Evolutionary conservation across 1,284 basidiomycete species (phyloP).

Genomic region (Exobasidium cylindrosporum): DNA sequence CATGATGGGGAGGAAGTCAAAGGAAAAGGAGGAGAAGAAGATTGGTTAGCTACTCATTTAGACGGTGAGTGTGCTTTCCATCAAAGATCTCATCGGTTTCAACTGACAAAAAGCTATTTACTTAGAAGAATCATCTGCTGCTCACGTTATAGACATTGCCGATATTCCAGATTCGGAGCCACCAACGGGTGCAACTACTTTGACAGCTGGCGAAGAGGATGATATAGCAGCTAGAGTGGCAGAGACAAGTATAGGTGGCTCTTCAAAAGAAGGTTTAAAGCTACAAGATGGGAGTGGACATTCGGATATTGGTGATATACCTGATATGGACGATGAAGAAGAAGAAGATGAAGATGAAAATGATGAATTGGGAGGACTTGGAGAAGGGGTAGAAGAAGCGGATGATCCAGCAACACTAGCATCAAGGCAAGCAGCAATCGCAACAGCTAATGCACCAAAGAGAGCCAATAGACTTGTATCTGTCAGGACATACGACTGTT

Average conservation of each 20-base stretch:
- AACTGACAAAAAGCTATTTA: too few species aligned
- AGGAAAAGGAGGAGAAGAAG: slow-evolving; percentile 18
- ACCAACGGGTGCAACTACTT: slow-evolving; percentile 28
- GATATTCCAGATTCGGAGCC: slow-evolving; percentile 48
- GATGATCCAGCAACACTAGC: slow-evolving; percentile 36
- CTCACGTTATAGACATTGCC: slow-evolving; percentile 27
- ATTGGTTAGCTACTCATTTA: slow-evolving; percentile 23
- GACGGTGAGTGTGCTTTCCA: slow-evolving; percentile 15
- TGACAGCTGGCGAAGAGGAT: slow-evolving; percentile 42
- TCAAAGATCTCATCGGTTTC: neutral
- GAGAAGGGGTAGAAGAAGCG: slow-evolving; percentile 42
- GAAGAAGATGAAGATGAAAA: too few species aligned
- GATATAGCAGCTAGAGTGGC: slow-evolving; percentile 40
- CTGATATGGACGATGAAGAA: slow-evolving; percentile 34
- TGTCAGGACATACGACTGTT: slow-evolving; percentile 97
- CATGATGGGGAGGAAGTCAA: slow-evolving; percentile 17
- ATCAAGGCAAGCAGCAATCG: slow-evolving; percentile 38
- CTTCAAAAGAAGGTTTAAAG: neutral
- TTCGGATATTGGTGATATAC: slow-evolving; percentile 42
- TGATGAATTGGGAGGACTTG: slow-evolving; percentile 29
- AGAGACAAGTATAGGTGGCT: slow-evolving; percentile 22
- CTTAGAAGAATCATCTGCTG: neutral
- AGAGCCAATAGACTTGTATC: slow-evolving; percentile 72
- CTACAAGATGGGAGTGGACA: neutral
- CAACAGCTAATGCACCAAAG: slow-evolving; percentile 68